A percentile compares a stretch with the other conserved stretches of the same genome.
Evolutionary conservation across 2,329 filamentous ascomycete genomes (phyloP).

Genomic region (Thelonectria discophora): DNA sequence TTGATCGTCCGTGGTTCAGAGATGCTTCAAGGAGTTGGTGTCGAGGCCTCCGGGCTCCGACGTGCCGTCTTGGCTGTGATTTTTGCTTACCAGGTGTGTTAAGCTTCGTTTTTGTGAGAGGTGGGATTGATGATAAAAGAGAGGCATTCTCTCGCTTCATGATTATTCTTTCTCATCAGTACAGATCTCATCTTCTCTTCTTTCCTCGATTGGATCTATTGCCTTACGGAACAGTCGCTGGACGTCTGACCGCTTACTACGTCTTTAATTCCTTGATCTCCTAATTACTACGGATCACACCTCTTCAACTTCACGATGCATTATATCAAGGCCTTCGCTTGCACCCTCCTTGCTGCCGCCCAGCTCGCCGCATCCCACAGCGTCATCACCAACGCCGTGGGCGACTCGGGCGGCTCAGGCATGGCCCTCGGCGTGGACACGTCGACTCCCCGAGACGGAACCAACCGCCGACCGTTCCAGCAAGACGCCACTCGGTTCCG

Average conservation of each 20-base stretch:
- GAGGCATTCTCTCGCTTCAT: not conserved
- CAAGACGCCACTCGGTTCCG: slow-evolving; percentile 70
- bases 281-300: not conserved
- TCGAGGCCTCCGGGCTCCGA: not conserved
- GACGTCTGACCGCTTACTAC: not conserved
- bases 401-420: slow-evolving; percentile 65
- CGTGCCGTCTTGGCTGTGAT: not conserved
- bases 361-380: slow-evolving; percentile 68
- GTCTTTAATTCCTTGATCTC: not conserved
- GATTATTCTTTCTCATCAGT: not conserved
- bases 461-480: slow-evolving; percentile 68
- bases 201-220: not conserved
- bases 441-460: slow-evolving; percentile 68
- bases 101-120: not conserved
- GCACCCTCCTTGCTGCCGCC: slow-evolving; percentile 12
- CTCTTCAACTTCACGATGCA: not conserved
- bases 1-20: not conserved
- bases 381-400: slow-evolving; percentile 66
- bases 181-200: not conserved
- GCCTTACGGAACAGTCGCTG: not conserved
- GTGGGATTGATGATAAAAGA: not conserved
- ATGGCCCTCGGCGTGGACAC: slow-evolving; percentile 61
- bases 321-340: slow-evolving; percentile 1
- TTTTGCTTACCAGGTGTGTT: not conserved
- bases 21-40: not conserved